Percentiles rank a stretch among this genome's conserved stretches.
Conservation (phyloP, 495 filamentous ascomycete genomes). For the Lichina pygmaea region DNA sequence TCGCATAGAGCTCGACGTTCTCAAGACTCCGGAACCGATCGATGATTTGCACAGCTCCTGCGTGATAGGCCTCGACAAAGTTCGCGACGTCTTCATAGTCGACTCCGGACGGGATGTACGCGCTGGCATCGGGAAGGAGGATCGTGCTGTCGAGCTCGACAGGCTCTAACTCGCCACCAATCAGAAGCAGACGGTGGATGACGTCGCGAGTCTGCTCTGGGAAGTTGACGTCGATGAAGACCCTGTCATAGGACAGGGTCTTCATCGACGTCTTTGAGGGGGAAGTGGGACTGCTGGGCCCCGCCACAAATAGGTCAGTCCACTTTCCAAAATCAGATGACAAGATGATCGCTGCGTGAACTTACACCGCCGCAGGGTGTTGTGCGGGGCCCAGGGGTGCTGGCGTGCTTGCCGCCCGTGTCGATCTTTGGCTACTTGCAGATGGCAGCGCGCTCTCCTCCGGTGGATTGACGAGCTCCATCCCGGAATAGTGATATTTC, state of each 20-base stretch:
- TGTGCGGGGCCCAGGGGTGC: too few relatives aligned
- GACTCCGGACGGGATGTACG: constrained; percentile 45
- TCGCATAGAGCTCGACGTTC: too few relatives aligned
- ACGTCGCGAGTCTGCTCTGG: too few relatives aligned
- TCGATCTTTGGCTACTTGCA: not conserved
- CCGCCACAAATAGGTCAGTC: too few relatives aligned
- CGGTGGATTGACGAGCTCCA: constrained; percentile 5
- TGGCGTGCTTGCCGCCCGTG: too few relatives aligned
- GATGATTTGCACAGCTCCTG: constrained; percentile 81
- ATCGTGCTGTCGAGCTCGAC: constrained; percentile 20
- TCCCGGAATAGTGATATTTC: constrained; percentile 95
- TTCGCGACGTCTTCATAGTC: constrained; percentile 64
- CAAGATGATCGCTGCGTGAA: not conserved
- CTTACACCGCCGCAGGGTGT: constrained; percentile 9
- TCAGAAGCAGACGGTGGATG: too few relatives aligned
- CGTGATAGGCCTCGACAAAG: constrained; percentile 62
- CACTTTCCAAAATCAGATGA: not conserved
- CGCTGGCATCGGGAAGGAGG: constrained; percentile 47
- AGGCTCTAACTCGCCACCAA: not conserved
- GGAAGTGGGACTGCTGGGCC: too few relatives aligned
- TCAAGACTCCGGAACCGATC: constrained; percentile 88
- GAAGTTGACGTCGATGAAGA: too few relatives aligned
- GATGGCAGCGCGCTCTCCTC: not conserved
- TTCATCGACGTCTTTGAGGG: too few relatives aligned
- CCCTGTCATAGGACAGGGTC: too few relatives aligned